Percentiles rank a stretch among this genome's conserved stretches.
Conservation (phyloP, 2,329 filamentous ascomycete genomes). For the Botryotinia narcissicola region DNA sequence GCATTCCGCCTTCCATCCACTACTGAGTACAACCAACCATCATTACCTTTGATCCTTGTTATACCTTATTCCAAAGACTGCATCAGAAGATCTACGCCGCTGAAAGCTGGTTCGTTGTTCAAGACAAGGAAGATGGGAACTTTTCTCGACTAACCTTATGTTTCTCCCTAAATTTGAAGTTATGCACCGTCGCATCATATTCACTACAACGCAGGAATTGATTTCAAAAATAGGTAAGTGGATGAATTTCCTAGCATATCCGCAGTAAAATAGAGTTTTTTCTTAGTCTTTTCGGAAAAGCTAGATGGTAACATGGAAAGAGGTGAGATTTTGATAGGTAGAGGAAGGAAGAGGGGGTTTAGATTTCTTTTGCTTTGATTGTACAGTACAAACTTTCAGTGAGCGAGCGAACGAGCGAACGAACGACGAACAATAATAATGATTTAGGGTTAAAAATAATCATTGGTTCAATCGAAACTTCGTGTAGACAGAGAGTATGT, state of each 20-base stretch:
- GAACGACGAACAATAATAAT: background rate
- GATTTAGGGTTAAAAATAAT: constrained; percentile 11
- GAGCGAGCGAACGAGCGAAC: background rate
- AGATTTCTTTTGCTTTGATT: constrained; percentile 1
- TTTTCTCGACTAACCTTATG: constrained; percentile 5
- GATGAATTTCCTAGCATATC: background rate
- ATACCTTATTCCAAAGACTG: constrained; percentile 13
- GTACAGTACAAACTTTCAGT: background rate
- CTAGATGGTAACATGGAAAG: background rate
- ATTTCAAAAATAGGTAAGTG: constrained; percentile 14
- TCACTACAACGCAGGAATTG: background rate
- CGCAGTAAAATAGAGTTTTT: constrained; percentile 3
- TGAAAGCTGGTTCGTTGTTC: constrained; percentile 15
- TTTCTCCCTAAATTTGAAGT: background rate
- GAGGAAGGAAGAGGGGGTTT: background rate
- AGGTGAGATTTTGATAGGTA: background rate
- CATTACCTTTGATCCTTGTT: constrained; percentile 10
- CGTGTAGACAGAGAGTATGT: background rate
- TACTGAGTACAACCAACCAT: background rate
- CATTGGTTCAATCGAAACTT: background rate
- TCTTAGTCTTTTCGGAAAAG: constrained; percentile 1
- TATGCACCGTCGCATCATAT: constrained; percentile 14
- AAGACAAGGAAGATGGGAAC: constrained; percentile 5
- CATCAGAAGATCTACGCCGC: constrained; percentile 22
- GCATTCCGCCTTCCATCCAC: constrained; percentile 1